Conservation (phyloP, 768 basidiomycete species). For the Harrya chromipes region DNA sequence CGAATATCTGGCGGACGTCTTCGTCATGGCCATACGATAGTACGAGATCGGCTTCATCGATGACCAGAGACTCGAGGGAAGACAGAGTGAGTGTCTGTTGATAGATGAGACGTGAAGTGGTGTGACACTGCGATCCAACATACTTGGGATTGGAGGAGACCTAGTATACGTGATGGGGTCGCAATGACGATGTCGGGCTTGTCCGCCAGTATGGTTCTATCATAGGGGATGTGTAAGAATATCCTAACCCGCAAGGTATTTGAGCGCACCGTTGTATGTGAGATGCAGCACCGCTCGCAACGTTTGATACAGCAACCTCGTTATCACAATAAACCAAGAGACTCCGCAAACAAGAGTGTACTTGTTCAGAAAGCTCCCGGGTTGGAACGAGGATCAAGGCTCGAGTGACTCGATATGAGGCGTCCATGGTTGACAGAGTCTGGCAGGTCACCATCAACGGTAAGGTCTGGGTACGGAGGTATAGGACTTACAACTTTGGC, state of each 20-base stretch:
- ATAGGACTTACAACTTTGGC: conserved; percentile 66
- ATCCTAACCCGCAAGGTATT: neutral
- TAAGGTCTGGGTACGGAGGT: neutral
- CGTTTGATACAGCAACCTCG: conserved; percentile 67
- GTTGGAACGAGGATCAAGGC: conserved; percentile 86
- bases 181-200: conserved; percentile 77
- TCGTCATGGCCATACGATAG: conserved; percentile 96
- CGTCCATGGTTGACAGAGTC: conserved; percentile 40
- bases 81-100: conserved; percentile 59
- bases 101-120: conserved; percentile 1
- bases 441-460: neutral
- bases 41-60: conserved; percentile 97
- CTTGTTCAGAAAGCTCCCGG: conserved; percentile 90
- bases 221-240: conserved; percentile 1
- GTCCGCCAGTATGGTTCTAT: conserved; percentile 57
- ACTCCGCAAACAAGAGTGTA: conserved; percentile 60
- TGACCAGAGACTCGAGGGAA: conserved; percentile 80
- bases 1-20: conserved; percentile 72
- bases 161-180: conserved; percentile 70
- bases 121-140: conserved; percentile 4
- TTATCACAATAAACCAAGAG: conserved; percentile 78
- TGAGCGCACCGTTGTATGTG: conserved; percentile 68
- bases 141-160: conserved; percentile 70
- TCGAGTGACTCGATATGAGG: conserved; percentile 57
- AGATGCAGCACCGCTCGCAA: conserved; percentile 65